Base-by-base conservation (phyloP, 805 yeast species). In the Saccharomyces paradoxus region DNA sequence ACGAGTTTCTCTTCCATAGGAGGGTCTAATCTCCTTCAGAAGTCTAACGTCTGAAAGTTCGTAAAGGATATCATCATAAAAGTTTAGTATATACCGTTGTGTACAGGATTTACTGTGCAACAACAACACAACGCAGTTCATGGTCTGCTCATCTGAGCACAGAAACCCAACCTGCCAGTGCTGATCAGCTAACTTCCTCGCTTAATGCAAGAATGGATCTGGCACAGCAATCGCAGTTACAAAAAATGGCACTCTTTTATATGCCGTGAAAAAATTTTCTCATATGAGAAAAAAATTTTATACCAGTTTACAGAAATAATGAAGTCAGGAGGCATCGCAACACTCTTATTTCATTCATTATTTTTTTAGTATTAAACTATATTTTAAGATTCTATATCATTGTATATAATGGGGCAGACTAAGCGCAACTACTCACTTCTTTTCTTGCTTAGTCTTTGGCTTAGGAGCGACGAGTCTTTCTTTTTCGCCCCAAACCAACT, bases 401-500 rank as follows among this genome's bases (percentile, higher is more conserved):
- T 17, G 24, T 37, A 17, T 37, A 37, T 17, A 37, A 37, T 9
- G 13, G 22, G 13, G 44, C 13, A 17, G 44, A 21, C 22, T 21
- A 17, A 22, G 44, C 44, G 44, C 3, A 8, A 37, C 12, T 32
- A 9, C 44, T 37, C 5, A 52, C 48, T 55, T 60, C 54, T 53
- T 58, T 54, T 58, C 68, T 64, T 77, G 82, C 63, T 71, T 70
- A 58, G 71, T 79, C 63, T 78, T 75, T 58, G 74, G 79, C 71
- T 86, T 87, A 14, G 78, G 78, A 10, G 90, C 84, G 55, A 89
- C 92, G 48, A 78, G 69, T 76, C 96, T 81, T 72, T 84, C 87
- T 69, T 81, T 80, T 53, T 76, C 70, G 41, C 96, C 96, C 78
- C 81, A 84, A 48, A 79, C 80, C 66, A 90, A 81, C 68, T 83